Percentiles rank a stretch among this genome's conserved stretches.
phyloP scores from a whole-genome alignment of 2,329 filamentous ascomycete genomes.

The Pseudogymnoascus destructans region DNA sequence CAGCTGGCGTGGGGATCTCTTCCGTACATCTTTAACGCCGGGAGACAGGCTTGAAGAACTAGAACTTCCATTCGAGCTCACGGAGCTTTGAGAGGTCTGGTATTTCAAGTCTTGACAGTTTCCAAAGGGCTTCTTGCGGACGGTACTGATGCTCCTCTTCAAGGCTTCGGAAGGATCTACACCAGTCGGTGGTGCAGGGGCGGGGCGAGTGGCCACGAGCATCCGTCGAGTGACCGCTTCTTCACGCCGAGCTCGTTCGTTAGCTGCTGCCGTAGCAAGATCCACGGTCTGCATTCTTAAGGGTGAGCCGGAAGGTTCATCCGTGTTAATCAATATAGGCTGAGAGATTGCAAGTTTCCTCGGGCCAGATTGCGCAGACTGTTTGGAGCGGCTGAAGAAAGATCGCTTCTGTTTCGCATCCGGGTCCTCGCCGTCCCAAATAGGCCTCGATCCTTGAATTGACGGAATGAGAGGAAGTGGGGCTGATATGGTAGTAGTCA shows the following conservation, averaged over 20 bases:
- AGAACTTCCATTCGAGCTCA: conserved; percentile 18
- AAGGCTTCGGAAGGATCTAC: conserved; percentile 17
- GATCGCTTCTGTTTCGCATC: conserved; percentile 17
- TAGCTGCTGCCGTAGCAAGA: conserved; percentile 22
- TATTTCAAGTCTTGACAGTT: conserved; percentile 11
- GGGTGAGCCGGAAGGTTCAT: conserved; percentile 14
- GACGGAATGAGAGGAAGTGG: conserved; percentile 11
- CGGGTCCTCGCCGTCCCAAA: neutral
- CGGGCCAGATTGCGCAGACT: conserved; percentile 17
- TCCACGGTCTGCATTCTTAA: conserved; percentile 25
- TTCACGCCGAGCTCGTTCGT: conserved; percentile 23
- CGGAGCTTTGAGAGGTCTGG: conserved; percentile 10
- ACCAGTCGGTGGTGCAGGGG: conserved; percentile 16
- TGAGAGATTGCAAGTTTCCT: conserved; percentile 23
- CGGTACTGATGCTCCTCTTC: conserved; percentile 16
- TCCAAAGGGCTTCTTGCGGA: conserved; percentile 17
- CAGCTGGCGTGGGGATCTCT: conserved; percentile 22
- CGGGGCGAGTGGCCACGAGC: conserved; percentile 18
- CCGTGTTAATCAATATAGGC: conserved; percentile 17
- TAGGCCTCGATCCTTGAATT: conserved; percentile 9
- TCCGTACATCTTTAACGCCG: conserved; percentile 22
- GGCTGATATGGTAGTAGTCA: neutral
- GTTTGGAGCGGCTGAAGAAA: conserved; percentile 19
- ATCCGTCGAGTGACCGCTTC: conserved; percentile 17
- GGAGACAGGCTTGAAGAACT: conserved; percentile 25